Conservation (phyloP, 2,329 filamentous ascomycete species). For the Hymenoscyphus albidus region DNA sequence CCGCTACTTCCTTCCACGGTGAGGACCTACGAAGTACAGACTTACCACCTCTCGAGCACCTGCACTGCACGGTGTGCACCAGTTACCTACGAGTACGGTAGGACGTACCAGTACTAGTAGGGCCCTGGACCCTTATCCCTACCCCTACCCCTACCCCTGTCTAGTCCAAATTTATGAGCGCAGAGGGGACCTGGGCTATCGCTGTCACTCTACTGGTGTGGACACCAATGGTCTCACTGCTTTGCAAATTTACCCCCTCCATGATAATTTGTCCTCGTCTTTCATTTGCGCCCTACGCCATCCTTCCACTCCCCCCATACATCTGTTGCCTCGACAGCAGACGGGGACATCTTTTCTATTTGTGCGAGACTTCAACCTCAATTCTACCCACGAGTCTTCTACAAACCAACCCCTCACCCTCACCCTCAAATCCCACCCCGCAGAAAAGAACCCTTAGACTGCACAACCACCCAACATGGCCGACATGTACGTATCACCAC, state of each 20-base stretch:
- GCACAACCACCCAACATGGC: conserved; percentile 12
- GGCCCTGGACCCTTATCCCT: too few relatives aligned
- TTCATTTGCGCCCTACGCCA: not conserved
- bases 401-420: not conserved
- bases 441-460: conserved; percentile 3
- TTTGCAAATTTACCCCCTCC: conserved; percentile 1
- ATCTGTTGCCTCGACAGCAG: not conserved
- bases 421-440: conserved; percentile 1
- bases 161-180: too few relatives aligned
- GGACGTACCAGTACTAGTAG: too few relatives aligned
- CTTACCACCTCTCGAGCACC: too few relatives aligned
- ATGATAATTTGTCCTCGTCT: not conserved
- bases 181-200: too few relatives aligned
- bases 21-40: too few relatives aligned
- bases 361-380: not conserved
- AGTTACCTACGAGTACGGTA: too few relatives aligned
- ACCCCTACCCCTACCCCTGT: too few relatives aligned
- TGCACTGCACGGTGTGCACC: too few relatives aligned
- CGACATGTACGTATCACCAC: conserved; percentile 24
- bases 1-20: too few relatives aligned
- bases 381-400: not conserved
- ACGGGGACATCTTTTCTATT: not conserved
- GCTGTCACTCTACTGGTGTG: too few relatives aligned
- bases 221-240: not conserved
- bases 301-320: not conserved